Percentiles rank a stretch among this genome's conserved stretches.
Conservation (phyloP, 2,329 filamentous ascomycete species). For the Colletotrichum higginsianum region DNA sequence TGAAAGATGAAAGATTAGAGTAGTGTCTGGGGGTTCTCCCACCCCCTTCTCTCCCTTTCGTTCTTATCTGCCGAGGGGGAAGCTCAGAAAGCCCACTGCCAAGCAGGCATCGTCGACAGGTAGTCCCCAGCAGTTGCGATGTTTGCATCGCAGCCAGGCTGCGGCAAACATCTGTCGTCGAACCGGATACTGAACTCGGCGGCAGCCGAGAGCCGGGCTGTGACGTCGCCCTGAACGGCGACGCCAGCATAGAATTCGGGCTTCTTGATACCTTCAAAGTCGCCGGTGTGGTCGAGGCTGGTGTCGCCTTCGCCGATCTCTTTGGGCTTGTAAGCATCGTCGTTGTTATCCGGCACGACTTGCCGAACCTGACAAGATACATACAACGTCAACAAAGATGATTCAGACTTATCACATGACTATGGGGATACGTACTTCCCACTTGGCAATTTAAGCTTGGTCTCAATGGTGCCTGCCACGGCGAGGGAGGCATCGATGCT, state of each 20-base stretch:
- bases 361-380: constrained; percentile 1
- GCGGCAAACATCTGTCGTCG: too few relatives aligned
- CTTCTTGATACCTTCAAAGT: constrained; percentile 36
- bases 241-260: constrained; percentile 46
- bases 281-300: constrained; percentile 43
- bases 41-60: too few relatives aligned
- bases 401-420: too few relatives aligned
- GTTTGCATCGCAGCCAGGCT: too few relatives aligned
- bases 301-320: constrained; percentile 35
- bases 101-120: too few relatives aligned
- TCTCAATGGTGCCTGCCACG: constrained; percentile 46
- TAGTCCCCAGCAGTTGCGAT: too few relatives aligned
- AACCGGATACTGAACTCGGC: constrained; percentile 46
- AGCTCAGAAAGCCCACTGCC: too few relatives aligned
- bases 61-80: too few relatives aligned
- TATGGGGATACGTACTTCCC: constrained; percentile 40
- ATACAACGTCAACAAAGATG: too few relatives aligned
- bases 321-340: not conserved
- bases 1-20: too few relatives aligned
- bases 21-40: too few relatives aligned
- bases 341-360: not conserved
- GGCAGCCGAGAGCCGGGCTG: constrained; percentile 34
- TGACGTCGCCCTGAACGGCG: constrained; percentile 5
- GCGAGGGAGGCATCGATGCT: constrained; percentile 44
- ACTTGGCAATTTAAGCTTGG: constrained; percentile 48